Evolutionary conservation across 164 flowering plant genomes (phyloP), one percentile per base, ranked within the genome.

Genomic region (Tinospora cordifolia): DNA sequence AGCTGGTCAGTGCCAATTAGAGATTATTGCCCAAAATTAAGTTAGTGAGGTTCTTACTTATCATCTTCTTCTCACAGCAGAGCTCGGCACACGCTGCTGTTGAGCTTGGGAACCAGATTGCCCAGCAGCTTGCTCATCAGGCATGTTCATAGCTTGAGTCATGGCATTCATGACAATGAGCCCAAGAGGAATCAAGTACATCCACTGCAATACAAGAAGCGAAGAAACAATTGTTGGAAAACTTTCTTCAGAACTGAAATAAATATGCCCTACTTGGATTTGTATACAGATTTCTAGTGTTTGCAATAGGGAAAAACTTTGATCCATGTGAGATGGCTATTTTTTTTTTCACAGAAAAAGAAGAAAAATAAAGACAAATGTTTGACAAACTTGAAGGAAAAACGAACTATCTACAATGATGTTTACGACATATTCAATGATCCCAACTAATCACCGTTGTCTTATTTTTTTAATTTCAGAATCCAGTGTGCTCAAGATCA

Each of bases 101-200:
- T 75, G 83, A 47, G 60, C 30, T 73, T 82, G 88, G 66, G 85
- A 54, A 11, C 75, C 84, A 38, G 83, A 13, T 63, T 88, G 93
- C 22, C 92, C 93, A 75, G 75, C 72, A 63, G 82, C 87, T 78
- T 80, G 90, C 77, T 89, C 98, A 80, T 92, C 97, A 2, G 99
- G 86, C 90, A 88, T 74, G 75, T 91, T 95, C 97, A 91, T 87
- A 15, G 97, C 97, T 87, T 95, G 99, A 13, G 96, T 91, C 63
- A 92, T 68, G n/a, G 96, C 98, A 79, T 95, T 95, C 93, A 92
- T 85, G 59, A 92, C 84, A 65, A 95, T 82, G 62, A 95, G 83
- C 64, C 93, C 98, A 22, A 95, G 93, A 47, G 98, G 99, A 59
- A 95, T 84, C 75, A 86, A 49, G 73, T 95, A 95, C 97, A 95